Conservation (phyloP, 176 grass and related monocot genomes). For the Hyparrhenia diplandra region DNA sequence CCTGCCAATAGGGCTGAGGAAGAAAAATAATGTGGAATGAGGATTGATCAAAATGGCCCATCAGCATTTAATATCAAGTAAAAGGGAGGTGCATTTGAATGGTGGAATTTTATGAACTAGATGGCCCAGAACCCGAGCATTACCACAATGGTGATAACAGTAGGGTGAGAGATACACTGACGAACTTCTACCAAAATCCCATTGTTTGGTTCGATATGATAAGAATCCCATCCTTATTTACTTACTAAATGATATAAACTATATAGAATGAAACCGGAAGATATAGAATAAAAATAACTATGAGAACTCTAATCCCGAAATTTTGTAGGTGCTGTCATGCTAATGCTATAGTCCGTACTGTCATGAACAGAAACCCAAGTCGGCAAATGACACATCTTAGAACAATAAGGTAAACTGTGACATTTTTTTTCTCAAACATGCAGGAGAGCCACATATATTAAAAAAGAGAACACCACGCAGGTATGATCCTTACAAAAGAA, state of each 20-base stretch:
- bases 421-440: neutral
- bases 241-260: neutral
- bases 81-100: neutral
- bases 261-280: neutral
- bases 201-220: neutral
- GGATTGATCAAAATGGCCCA: neutral
- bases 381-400: neutral
- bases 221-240: neutral
- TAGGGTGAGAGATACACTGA: neutral
- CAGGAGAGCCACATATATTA: too few species aligned
- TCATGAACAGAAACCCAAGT: neutral
- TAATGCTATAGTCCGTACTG: neutral
- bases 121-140: neutral
- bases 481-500: too few species aligned
- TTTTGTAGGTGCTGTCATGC: neutral
- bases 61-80: neutral
- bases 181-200: neutral
- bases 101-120: neutral
- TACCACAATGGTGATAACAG: neutral
- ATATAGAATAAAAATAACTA: neutral
- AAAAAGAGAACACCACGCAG: too few species aligned
- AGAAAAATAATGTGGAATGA: neutral
- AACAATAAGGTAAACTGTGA: neutral
- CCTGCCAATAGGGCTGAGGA: slow-evolving; percentile 47
- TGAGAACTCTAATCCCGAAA: neutral